Evolutionary conservation across 2,329 filamentous ascomycete genomes (phyloP).

Genomic region (Corniculantispora saksenae): DNA sequence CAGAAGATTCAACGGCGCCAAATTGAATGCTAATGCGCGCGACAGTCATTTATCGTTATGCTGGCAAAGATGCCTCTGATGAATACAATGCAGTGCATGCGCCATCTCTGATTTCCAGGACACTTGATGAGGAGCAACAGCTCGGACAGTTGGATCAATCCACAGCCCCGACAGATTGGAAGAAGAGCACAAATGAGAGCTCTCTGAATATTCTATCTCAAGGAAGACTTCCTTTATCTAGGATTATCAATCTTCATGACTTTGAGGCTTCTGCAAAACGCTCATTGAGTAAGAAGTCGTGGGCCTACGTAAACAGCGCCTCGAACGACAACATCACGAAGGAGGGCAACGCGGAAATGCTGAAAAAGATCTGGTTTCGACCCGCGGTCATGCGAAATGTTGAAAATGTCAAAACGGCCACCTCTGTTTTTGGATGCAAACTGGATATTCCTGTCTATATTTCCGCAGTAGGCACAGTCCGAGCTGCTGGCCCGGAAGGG

Average conservation of each 20-base stretch:
- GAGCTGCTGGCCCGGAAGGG: conserved; percentile 23
- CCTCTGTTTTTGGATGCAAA: conserved; percentile 25
- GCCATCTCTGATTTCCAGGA: conserved; percentile 25
- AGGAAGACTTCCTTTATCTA: conserved; percentile 21
- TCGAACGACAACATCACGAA: conserved; percentile 30
- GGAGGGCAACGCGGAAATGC: conserved; percentile 23
- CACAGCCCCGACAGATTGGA: conserved; percentile 14
- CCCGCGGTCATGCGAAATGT: conserved; percentile 29
- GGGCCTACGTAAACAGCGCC: conserved; percentile 28
- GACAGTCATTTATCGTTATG: conserved; percentile 28
- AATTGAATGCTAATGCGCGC: not conserved
- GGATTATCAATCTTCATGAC: conserved; percentile 29
- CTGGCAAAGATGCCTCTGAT: conserved; percentile 28
- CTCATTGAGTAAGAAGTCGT: conserved; percentile 24
- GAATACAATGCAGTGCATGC: conserved; percentile 29
- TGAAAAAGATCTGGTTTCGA: conserved; percentile 28
- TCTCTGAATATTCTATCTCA: not conserved
- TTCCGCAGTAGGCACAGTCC: conserved; percentile 25
- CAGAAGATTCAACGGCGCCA: too few relatives aligned
- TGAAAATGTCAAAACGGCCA: conserved; percentile 19
- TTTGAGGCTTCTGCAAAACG: conserved; percentile 26
- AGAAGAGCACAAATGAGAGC: not conserved
- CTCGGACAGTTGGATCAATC: conserved; percentile 24
- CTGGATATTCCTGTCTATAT: conserved; percentile 27
- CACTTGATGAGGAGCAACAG: conserved; percentile 21